Base-by-base conservation (phyloP, 371 early-diverging fungal genomes). In the Mucor plumbeus region DNA sequence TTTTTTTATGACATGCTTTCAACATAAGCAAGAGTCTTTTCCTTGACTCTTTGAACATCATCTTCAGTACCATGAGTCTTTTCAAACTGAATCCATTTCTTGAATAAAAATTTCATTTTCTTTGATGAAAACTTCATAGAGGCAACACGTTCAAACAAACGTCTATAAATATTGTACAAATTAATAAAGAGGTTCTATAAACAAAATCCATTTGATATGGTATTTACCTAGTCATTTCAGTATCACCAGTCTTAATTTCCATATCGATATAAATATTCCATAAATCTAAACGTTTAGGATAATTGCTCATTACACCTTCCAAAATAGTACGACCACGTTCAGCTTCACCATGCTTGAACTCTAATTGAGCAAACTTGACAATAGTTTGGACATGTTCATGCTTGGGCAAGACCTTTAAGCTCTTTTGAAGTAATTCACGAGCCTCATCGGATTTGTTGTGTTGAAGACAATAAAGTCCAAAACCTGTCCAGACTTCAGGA, bases 71-170 rank as follows among this genome's bases (percentile, higher is more conserved):
- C 97, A 68, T 90, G 80, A 34, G 86, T 82, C 84, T 95, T 94
- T 76, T 98, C 99, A 73, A 93, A 98, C 31, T 90, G 88, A 35
- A 99, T 85, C 90, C 94, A 98, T 78, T 95, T 95, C 83, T 98
- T 98, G 84, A 98, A 98, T 75, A 99, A 88, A 85, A 94, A 95
- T 80, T 97, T 98, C 94, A 97, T 94, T 89, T 97, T 95, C 82
- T 95, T 97, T 36, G 96, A 90, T n/a, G 95, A 94, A 65, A 94
- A 84, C 77, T 95, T 94, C 84, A 94, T 77, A 15, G 87, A 84
- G 21, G 94, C 89, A 40, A 93, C 89, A 39, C 97, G 92, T 65
- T 95, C 92, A 82, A 97, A 98, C 55, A 99, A 76, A 13, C 92
- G 91, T 68, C 96, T 93, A 72, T 54, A 65, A 33, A 63, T 5